A percentile compares a stretch with the other conserved stretches of the same genome.
Conservation (phyloP, 2,329 filamentous ascomycete species). For the Neonectria neomacrospora region DNA sequence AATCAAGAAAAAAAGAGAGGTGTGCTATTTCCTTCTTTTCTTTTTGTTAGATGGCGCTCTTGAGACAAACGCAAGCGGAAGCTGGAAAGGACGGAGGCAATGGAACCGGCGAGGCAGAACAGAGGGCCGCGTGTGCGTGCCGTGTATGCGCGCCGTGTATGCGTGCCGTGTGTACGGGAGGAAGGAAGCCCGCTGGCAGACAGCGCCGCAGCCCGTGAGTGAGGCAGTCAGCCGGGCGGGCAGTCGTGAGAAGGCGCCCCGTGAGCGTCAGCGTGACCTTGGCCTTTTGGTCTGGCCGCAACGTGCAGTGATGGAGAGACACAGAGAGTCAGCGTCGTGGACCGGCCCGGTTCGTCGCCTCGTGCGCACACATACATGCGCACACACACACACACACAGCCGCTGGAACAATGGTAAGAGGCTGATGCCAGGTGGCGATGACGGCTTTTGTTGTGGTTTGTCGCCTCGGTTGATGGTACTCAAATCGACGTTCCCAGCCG, state of each 20-base stretch:
- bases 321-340: background rate
- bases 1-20: too few species aligned
- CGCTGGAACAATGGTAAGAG: background rate
- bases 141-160: background rate
- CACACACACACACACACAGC: too few species aligned
- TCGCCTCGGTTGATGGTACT: background rate
- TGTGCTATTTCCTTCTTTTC: conserved; percentile 18
- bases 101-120: background rate
- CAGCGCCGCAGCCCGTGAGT: background rate
- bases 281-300: conserved; percentile 1
- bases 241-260: background rate
- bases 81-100: conserved; percentile 14
- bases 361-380: background rate
- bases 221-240: background rate
- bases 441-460: background rate
- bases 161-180: too few species aligned
- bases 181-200: too few species aligned
- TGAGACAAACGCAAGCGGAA: conserved; percentile 16
- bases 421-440: background rate
- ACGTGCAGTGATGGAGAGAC: background rate
- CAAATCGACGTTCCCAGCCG: background rate
- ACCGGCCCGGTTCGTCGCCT: conserved; percentile 9
- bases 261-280: conserved; percentile 25
- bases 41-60: conserved; percentile 9
- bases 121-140: background rate